Percentiles rank a stretch among this genome's conserved stretches.
Evolutionary conservation across 805 yeast genomes (phyloP).

Genomic region (Millerozyma acaciae): DNA sequence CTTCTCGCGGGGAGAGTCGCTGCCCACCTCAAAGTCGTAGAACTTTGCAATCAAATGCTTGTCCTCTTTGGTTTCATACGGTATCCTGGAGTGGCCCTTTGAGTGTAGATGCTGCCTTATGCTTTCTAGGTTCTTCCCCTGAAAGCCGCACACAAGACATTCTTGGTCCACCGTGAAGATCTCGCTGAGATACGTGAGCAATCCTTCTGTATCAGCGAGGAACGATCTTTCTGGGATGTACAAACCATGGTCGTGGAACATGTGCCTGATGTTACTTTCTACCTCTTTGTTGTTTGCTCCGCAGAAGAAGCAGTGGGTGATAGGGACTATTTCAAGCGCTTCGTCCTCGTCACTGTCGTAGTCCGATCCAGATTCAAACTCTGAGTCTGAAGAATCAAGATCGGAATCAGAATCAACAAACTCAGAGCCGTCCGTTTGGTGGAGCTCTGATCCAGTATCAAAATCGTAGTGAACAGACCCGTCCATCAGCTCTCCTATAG

Average conservation of each 20-base stretch:
- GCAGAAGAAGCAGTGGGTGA: conserved; percentile 54
- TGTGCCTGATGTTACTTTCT: conserved; percentile 49
- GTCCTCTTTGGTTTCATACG: conserved; percentile 42
- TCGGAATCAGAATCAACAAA: conserved; percentile 17
- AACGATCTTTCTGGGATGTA: conserved; percentile 43
- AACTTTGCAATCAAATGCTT: conserved; percentile 32
- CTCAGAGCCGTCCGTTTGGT: conserved; percentile 36
- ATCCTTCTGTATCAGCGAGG: conserved; percentile 34
- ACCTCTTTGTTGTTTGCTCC: conserved; percentile 49
- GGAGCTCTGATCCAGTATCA: conserved; percentile 52
- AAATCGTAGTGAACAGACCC: conserved; percentile 25
- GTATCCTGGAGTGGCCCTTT: conserved; percentile 45
- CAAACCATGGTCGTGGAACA: conserved; percentile 43
- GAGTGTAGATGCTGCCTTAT: conserved; percentile 41
- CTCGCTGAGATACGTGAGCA: conserved; percentile 35
- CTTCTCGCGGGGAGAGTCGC: conserved; percentile 10
- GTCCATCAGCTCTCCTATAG: conserved; percentile 42
- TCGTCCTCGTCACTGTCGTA: conserved; percentile 19
- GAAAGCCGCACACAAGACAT: conserved; percentile 43
- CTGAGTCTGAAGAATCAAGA: conserved; percentile 28
- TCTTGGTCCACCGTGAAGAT: conserved; percentile 37
- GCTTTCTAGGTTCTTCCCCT: conserved; percentile 38
- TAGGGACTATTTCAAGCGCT: conserved; percentile 39
- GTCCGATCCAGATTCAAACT: conserved; percentile 19
- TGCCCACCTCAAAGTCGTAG: conserved; percentile 30